These are phyloP conservation scores for Calvatia gigantea DNA, from an alignment of 768 basidiomycete genomes.

Conservation along the genomic window DNA sequence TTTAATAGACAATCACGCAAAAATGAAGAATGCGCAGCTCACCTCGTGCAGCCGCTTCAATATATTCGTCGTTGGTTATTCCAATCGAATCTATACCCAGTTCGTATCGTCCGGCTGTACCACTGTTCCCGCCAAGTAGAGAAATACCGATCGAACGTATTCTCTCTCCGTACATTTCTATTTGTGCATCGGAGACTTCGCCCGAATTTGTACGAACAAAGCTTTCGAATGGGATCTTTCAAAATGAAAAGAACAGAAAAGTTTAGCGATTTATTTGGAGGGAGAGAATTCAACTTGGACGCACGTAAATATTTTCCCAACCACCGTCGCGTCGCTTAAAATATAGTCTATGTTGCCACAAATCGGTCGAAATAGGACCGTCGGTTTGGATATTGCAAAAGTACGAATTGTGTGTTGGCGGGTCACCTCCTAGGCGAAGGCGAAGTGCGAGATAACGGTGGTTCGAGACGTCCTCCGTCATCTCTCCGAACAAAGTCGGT, in stretches of 20 bases:
- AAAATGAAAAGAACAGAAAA: conserved; percentile 3
- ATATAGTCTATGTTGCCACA: conserved; percentile 95
- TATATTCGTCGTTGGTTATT: conserved; percentile 75
- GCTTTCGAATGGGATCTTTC: conserved; percentile 82
- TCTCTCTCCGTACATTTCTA: conserved; percentile 71
- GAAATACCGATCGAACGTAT: conserved; percentile 85
- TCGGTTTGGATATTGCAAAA: conserved; percentile 93
- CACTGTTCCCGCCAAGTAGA: conserved; percentile 80
- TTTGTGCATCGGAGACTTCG: conserved; percentile 64
- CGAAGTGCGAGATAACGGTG: conserved; percentile 82
- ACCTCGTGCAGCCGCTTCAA: conserved; percentile 28
- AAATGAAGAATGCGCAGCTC: background rate
- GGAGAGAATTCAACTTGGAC: conserved; percentile 21
- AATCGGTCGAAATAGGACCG: conserved; percentile 71
- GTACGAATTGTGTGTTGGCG: conserved; percentile 77
- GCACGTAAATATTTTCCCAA: conserved; percentile 83
- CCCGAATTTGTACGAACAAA: conserved; percentile 77
- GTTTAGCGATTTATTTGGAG: background rate
- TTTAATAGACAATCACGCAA: background rate
- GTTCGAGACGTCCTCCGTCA: conserved; percentile 78
- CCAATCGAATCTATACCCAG: conserved; percentile 79
- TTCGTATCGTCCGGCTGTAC: conserved; percentile 72
- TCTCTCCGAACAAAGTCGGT: conserved; percentile 83
- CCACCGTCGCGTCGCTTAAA: conserved; percentile 59
- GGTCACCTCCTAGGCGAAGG: conserved; percentile 73